Evolutionary conservation across 2,329 filamentous ascomycete genomes (phyloP).

Genomic region (Fusarium veterinarium): DNA sequence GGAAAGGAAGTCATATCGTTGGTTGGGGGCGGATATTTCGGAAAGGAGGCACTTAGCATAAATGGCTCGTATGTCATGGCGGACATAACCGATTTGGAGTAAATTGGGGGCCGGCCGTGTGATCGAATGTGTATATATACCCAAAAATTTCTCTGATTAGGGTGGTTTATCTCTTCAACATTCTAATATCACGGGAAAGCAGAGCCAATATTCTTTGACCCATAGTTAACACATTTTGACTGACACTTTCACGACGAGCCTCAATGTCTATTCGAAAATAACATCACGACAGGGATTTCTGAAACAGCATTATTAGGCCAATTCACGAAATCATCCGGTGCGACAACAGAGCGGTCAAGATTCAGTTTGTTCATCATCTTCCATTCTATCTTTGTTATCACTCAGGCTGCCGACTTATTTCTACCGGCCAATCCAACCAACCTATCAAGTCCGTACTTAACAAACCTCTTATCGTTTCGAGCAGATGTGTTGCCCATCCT

Average conservation of each 20-base stretch:
- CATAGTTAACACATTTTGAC: too few relatives aligned
- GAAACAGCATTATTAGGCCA: background rate
- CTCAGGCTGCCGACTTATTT: constrained; percentile 24
- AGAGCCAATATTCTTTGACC: background rate
- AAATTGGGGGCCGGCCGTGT: background rate
- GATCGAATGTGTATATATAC: background rate
- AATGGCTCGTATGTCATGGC: constrained; percentile 19
- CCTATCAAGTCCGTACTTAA: constrained; percentile 28
- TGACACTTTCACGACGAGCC: background rate
- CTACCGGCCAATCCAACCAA: constrained; percentile 44
- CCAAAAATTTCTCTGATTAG: background rate
- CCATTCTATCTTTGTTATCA: constrained; percentile 12
- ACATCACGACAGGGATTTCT: background rate
- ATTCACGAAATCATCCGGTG: background rate
- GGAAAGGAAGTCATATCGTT: constrained; percentile 11
- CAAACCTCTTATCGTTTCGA: constrained; percentile 38
- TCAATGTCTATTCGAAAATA: background rate
- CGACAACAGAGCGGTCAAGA: too few relatives aligned
- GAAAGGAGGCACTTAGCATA: constrained; percentile 8
- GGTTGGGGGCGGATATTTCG: constrained; percentile 11
- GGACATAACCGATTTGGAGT: background rate
- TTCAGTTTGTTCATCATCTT: background rate
- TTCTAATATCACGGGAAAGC: background rate
- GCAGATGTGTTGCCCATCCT: constrained; percentile 40
- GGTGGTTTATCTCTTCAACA: background rate